Evolutionary conservation across 2,329 filamentous ascomycete genomes (phyloP), one percentile per base, ranked within the genome.

Genomic region (Colletotrichum costaricense): DNA sequence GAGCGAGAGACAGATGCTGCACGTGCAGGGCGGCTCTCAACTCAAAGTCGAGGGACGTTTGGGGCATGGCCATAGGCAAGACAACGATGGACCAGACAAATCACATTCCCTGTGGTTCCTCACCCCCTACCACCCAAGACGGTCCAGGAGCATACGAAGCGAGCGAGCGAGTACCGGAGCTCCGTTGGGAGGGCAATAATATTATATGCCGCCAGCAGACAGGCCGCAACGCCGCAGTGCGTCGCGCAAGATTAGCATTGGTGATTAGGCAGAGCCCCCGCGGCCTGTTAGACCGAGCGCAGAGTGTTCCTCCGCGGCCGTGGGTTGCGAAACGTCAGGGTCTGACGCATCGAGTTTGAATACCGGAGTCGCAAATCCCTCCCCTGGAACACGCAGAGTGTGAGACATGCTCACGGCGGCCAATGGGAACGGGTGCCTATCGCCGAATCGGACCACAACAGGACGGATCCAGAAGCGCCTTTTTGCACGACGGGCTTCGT

Each of bases 401-500:
- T 75, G 74, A 74, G 74, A 73, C 68, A 69, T 66, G 72, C 57
- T 28, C 26, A 30, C 62, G 60, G 57, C 58, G 62, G 57, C 74
- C 74, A 75, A 74, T 75, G 49, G 72, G 68, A 64, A 58, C 55
- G 19, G 56, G 60, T 74, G 64, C 64, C 69, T 74, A 72, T 72
- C 64, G 68, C 74, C 72, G 74, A 74, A 74, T 73, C 72, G 74
- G 72, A 74, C 74, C 74, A 73, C 68, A 72, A 74, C 63, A 56
- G 70, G 70, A 65, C 67, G 70, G 70, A 66, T 66, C 70, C 71
- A 73, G 67, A 73, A 73, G 67, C 67, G 60, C 67, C 66, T 71
- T 73, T 71, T 71, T 71, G 55, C 55, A 71, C 60, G 67, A 73
- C 60, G 60, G 46, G 56, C 62, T 65, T 69, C 70, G 67, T 69